Base-by-base conservation (phyloP, 75 land plant species). In the Picea sitchensis region DNA sequence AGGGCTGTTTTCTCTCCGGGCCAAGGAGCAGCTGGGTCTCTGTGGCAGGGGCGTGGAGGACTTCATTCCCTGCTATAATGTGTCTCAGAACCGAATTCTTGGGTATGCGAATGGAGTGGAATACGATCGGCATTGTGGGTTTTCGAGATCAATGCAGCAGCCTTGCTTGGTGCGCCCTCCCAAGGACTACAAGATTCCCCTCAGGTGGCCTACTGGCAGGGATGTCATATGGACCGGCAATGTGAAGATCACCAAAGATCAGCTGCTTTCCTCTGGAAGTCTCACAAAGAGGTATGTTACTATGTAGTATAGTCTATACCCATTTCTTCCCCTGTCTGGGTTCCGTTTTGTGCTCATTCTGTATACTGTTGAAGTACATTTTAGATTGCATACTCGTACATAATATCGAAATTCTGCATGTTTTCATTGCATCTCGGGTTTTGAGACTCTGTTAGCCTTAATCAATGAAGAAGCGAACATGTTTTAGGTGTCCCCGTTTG, bases 101-200 rank as follows among this genome's bases (percentile, higher is more conserved):
- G 91, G 91, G 34, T 83, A 76, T 60, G 62, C 63, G 21, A 80
- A 83, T 75, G 91, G 90, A 18, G 87, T 82, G 80, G 89, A 90
- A 65, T 84, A 81, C 76, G 88, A 89, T 73, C 83, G 95, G 57
- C 88, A 87, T 62, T 93, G 95, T 87, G 90, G 83, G 30, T 44
- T 83, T 13, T 79, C 84, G 21, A 63, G 81, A 47, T 65, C 65
- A 12, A 87, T 60, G 26, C 23, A 74, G 75, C 82, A 73, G 18
- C n/a, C 74, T 71, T 94, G 96, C 77, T 77, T 94, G 71, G 78
- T 94, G 68, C 92, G 89, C 20, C 90, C 95, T 31, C 93, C 95
- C 12, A 86, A 86, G 76, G 95, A 88, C 5, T 94, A 94, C 78
- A 89, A 87, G 81, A 85, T 86, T 58, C 96, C 95, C 5, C 80